Conservation (phyloP, 257 asterid species). For the Solanum habrochaites region DNA sequence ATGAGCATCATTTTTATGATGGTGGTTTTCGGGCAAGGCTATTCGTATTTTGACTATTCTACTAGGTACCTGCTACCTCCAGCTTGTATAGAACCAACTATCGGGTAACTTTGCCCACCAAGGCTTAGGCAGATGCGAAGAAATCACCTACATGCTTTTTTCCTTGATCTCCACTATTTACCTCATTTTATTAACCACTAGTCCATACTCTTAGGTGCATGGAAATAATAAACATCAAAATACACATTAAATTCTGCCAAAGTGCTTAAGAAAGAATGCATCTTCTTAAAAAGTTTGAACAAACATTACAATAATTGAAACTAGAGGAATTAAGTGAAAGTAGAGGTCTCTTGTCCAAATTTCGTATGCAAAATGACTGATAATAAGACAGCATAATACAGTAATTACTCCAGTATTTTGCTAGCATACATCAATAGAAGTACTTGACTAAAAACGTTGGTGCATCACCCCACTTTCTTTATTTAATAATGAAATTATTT, state of each 20-base stretch:
- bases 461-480: background rate
- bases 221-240: background rate
- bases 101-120: background rate
- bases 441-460: background rate
- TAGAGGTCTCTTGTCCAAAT: background rate
- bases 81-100: background rate
- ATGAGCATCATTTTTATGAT: background rate
- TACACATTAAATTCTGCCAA: background rate
- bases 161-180: background rate
- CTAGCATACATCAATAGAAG: background rate
- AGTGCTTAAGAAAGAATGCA: background rate
- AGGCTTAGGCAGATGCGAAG: background rate
- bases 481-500: background rate
- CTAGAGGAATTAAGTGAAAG: background rate
- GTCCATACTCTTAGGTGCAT: background rate
- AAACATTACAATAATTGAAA: background rate
- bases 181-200: background rate
- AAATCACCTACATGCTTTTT: background rate
- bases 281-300: background rate
- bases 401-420: background rate
- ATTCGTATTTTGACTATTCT: background rate
- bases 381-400: background rate
- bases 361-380: background rate
- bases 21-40: background rate
- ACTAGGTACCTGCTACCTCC: background rate